Conservation (phyloP, 768 basidiomycete genomes). For the Mycena floridula region DNA sequence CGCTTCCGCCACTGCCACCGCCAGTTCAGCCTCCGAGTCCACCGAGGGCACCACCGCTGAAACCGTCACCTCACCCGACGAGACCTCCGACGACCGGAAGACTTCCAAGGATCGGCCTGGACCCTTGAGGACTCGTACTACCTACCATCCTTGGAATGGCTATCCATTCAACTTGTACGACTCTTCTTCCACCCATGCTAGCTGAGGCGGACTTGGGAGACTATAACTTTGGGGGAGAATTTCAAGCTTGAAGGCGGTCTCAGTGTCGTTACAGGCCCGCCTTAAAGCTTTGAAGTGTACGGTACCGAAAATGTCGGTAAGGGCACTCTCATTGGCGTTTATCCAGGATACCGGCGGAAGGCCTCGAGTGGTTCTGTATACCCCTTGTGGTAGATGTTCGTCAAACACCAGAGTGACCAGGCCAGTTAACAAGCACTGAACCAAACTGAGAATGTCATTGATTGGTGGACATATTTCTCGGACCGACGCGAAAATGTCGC, state of each 20-base stretch:
- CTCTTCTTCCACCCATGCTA: no score
- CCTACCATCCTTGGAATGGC: no score
- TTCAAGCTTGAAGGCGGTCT: constrained; percentile 71
- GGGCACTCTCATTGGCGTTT: constrained; percentile 55
- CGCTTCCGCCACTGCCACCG: no score
- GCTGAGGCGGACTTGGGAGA: no score
- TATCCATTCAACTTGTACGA: no score
- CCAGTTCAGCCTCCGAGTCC: no score
- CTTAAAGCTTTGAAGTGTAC: constrained; percentile 67
- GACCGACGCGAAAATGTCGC: constrained; percentile 66
- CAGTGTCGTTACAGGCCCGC: constrained; percentile 65
- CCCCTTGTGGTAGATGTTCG: constrained; percentile 63
- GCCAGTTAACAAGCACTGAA: constrained; percentile 71
- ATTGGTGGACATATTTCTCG: constrained; percentile 63
- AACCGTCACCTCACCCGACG: no score
- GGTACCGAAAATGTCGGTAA: constrained; percentile 70
- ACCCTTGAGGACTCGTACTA: no score
- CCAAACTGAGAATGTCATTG: constrained; percentile 60
- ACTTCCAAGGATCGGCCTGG: no score
- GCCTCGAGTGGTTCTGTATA: constrained; percentile 71
- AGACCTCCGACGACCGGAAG: no score
- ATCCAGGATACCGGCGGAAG: constrained; percentile 78
- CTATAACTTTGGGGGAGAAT: constrained; percentile 38
- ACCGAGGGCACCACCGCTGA: no score
- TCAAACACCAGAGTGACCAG: constrained; percentile 69